Conservation (phyloP, 768 basidiomycete genomes). For the Mycena sanguinolenta region DNA sequence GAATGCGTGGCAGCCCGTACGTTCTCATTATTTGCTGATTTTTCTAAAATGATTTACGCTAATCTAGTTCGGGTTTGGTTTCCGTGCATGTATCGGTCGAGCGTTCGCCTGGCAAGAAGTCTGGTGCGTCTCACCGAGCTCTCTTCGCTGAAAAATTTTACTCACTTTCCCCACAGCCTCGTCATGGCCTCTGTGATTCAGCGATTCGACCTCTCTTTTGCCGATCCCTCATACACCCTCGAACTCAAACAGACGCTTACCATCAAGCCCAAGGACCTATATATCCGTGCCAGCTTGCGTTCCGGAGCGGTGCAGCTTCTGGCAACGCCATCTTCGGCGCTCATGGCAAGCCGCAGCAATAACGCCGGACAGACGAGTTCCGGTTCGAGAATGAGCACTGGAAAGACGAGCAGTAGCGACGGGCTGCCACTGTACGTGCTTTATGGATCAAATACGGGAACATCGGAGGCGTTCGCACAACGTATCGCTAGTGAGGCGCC, state of each 20-base stretch:
- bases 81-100: slow-evolving; percentile 50
- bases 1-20: slow-evolving; percentile 60
- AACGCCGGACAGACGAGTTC: no score
- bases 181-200: slow-evolving; percentile 57
- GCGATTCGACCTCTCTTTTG: slow-evolving; percentile 59
- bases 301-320: slow-evolving; percentile 35
- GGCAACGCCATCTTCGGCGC: slow-evolving; percentile 37
- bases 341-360: slow-evolving; percentile 19
- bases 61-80: slow-evolving; percentile 39
- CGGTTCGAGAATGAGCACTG: not conserved
- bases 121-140: slow-evolving; percentile 27
- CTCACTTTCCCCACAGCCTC: slow-evolving; percentile 35
- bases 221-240: slow-evolving; percentile 60
- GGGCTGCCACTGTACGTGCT: slow-evolving; percentile 52
- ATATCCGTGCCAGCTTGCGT: slow-evolving; percentile 55
- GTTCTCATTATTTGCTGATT: slow-evolving; percentile 9
- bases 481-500: slow-evolving; percentile 55
- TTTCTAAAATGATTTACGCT: not conserved
- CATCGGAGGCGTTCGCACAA: slow-evolving; percentile 63
- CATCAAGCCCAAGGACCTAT: slow-evolving; percentile 60
- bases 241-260: slow-evolving; percentile 60
- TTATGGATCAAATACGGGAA: slow-evolving; percentile 64
- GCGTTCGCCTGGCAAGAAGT: slow-evolving; percentile 65
- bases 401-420: not conserved
- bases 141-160: not conserved